These are phyloP conservation scores for Globisporangium irregulare DNA, from an alignment of 352 stramenopile species.

Conservation along the genomic window DNA sequence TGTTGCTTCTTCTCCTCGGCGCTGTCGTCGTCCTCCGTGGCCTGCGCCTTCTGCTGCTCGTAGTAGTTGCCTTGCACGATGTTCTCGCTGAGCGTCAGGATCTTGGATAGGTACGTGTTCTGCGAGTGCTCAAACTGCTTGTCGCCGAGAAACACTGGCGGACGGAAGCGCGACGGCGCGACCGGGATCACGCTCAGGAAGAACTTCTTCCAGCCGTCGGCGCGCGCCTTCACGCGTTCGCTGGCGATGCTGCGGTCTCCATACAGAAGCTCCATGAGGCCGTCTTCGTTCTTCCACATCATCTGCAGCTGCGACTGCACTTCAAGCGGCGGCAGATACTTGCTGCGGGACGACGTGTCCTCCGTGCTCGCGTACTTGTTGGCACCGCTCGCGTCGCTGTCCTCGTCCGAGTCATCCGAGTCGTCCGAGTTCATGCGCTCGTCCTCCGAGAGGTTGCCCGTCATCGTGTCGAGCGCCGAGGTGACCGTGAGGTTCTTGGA, in stretches of 20 bases:
- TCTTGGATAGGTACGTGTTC: slow-evolving; percentile 95
- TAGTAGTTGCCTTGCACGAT: slow-evolving; percentile 82
- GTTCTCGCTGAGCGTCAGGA: slow-evolving; percentile 91
- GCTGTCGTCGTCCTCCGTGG: slow-evolving; percentile 53
- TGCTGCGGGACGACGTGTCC: slow-evolving; percentile 73
- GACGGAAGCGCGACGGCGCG: slow-evolving; percentile 97
- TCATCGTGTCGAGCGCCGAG: slow-evolving; percentile 80
- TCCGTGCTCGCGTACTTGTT: slow-evolving; percentile 55
- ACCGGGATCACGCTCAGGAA: slow-evolving; percentile 97
- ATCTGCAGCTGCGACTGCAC: slow-evolving; percentile 94
- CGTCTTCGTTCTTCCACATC: slow-evolving; percentile 93
- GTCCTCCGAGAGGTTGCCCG: slow-evolving; percentile 61
- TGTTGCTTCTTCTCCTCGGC: slow-evolving; percentile 45
- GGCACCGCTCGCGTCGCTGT: slow-evolving; percentile 30
- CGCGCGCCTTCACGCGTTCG: slow-evolving; percentile 32
- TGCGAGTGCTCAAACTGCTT: slow-evolving; percentile 98
- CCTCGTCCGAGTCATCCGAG: slow-evolving; percentile 72
- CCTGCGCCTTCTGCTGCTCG: slow-evolving; percentile 33
- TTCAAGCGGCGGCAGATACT: slow-evolving; percentile 95
- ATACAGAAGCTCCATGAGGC: slow-evolving; percentile 93
- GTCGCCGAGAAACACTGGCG: slow-evolving; percentile 94
- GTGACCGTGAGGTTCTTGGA: slow-evolving; percentile 81
- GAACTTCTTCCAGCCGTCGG: slow-evolving; percentile 91
- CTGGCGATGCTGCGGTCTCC: slow-evolving; percentile 76
- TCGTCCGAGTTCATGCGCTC: slow-evolving; percentile 28